phyloP scores from a whole-genome alignment of 2,329 filamentous ascomycete genomes.

The Lachnellula willkommii region DNA sequence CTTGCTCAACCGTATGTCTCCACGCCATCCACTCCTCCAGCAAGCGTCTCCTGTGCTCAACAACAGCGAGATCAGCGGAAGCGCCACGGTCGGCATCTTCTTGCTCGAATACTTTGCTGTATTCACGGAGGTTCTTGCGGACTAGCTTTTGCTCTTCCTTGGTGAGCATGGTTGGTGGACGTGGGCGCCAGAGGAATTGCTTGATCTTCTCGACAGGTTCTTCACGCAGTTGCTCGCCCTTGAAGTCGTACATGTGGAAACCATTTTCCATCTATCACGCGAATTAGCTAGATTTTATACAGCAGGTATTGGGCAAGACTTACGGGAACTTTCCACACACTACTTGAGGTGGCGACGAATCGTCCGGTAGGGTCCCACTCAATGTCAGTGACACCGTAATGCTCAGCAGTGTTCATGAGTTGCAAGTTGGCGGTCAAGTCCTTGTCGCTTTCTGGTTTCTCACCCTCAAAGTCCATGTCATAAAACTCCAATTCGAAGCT shows the following conservation, averaged over 20 bases:
- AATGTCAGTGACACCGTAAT: constrained; percentile 96
- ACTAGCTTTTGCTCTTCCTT: constrained; percentile 98
- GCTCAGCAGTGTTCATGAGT: constrained; percentile 87
- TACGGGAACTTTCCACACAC: constrained; percentile 93
- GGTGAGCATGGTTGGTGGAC: constrained; percentile 81
- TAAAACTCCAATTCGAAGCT: constrained; percentile 96
- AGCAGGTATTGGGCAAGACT: constrained; percentile 35
- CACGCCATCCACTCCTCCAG: constrained; percentile 88
- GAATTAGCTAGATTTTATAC: constrained; percentile 21
- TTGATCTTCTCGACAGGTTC: constrained; percentile 96
- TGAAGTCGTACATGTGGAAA: constrained; percentile 97
- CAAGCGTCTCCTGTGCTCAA: constrained; percentile 76
- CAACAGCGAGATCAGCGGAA: constrained; percentile 87
- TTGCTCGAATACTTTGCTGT: constrained; percentile 90
- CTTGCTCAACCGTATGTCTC: constrained; percentile 67
- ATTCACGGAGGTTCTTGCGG: constrained; percentile 97
- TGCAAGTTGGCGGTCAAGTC: constrained; percentile 91
- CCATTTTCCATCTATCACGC: constrained; percentile 87
- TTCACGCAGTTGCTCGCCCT: constrained; percentile 81
- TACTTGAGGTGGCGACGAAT: constrained; percentile 89
- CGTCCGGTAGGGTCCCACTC: constrained; percentile 97
- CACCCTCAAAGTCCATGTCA: constrained; percentile 96
- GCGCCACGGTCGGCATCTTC: constrained; percentile 91
- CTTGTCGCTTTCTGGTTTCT: constrained; percentile 89
- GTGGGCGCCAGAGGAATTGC: constrained; percentile 91